Evolutionary conservation across 2,329 filamentous ascomycete species (phyloP), one percentile per base, ranked within the genome.

Genomic region (Teratosphaeria gauchensis): DNA sequence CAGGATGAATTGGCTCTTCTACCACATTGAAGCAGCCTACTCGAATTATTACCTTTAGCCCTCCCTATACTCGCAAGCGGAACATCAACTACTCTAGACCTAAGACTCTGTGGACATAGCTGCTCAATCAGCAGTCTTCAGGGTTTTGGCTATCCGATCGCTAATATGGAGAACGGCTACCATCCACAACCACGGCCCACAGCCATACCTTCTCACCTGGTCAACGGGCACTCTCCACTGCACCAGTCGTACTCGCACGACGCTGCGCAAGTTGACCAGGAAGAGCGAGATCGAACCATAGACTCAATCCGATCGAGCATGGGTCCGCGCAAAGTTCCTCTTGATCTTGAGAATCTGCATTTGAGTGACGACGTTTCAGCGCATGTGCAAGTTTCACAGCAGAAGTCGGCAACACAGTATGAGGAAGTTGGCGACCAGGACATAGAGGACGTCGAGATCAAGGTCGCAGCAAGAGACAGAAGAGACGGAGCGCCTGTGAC

Each of bases 251-350:
- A 60, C 32, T 75, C 76, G 16, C 42, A n/a, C n/a, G 28, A 53
- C 12, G 3, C 28, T 1, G 74, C 80, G 67, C 75, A 75, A 51
- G 75, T 78, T 61, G 76, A 78, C 63, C 69, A 69, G 56, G 73
- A 73, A 64, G 83, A 85, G 66, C 75, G 82, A 33, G 82, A 85
- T 56, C 80, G 73, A 58, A 76, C 85, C 57, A 81, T 79, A 65
- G 77, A 81, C 19, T 81, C 83, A 28, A 86, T 86, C 60, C 74
- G 80, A 64, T 78, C 78, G 6, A 84, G 82, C 14, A 83, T 83
- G 69, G 75, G 75, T 33, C 75, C 73, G 24, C 73, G 75, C 30
- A 76, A 75, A 62, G 73, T 76, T 56, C 72, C 76, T 0, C 68
- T 81, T 52, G 74, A 78, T 63, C 63, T 69, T 12, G 64, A 66